Conservation (phyloP, 371 early-diverging fungal species). For the Zopfochytrium polystomum region DNA sequence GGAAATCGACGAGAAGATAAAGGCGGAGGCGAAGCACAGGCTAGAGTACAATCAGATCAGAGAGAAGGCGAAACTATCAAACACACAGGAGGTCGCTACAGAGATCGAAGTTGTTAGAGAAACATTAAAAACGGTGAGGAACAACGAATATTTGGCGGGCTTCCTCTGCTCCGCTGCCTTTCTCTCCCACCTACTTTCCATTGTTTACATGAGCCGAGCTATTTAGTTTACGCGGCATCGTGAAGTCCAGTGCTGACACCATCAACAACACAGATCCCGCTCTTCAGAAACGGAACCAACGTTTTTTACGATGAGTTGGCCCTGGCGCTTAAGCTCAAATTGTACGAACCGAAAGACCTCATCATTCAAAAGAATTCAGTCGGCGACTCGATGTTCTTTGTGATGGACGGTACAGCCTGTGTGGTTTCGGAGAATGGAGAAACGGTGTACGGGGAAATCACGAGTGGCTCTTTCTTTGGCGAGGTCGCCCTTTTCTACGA, state of each 20-base stretch:
- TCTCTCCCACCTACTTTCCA: background rate
- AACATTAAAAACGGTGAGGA: constrained; percentile 37
- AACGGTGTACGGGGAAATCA: constrained; percentile 35
- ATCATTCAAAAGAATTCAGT: constrained; percentile 52
- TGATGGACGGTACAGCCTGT: constrained; percentile 54
- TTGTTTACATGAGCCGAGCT: background rate
- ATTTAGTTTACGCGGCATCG: background rate
- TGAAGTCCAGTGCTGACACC: constrained; percentile 5
- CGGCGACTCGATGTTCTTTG: constrained; percentile 55
- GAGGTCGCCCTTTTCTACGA: constrained; percentile 63
- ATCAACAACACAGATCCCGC: constrained; percentile 33
- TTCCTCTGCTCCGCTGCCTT: background rate
- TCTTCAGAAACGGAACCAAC: constrained; percentile 37
- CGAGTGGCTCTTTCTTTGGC: constrained; percentile 50
- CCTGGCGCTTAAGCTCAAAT: constrained; percentile 32
- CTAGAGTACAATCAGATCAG: constrained; percentile 39
- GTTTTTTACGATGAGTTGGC: constrained; percentile 46
- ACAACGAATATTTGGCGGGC: background rate
- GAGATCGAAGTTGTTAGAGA: constrained; percentile 50
- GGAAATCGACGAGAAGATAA: constrained; percentile 41
- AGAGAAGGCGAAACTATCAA: constrained; percentile 34
- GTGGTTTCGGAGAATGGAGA: constrained; percentile 43
- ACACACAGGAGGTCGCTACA: constrained; percentile 29
- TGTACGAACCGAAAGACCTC: constrained; percentile 34
- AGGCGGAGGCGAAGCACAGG: constrained; percentile 40